phyloP scores from a whole-genome alignment of 1,284 basidiomycete species.

The Ganoderma boninense region DNA sequence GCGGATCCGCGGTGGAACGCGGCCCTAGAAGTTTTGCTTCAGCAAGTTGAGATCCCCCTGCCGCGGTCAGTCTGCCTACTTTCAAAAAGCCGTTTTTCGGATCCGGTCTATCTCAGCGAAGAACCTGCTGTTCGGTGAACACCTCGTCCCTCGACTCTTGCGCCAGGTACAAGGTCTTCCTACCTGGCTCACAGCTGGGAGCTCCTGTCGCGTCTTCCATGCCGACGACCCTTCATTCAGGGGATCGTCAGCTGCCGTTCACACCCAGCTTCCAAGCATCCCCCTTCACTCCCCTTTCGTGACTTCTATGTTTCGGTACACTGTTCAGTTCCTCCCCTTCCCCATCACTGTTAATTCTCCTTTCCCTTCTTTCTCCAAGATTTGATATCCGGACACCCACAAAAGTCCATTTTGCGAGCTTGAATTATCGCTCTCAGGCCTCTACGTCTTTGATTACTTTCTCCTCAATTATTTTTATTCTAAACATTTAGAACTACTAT shows the following conservation, averaged over 20 bases:
- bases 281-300: neutral
- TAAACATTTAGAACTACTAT: neutral
- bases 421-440: too few species aligned
- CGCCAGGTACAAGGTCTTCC: neutral
- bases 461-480: neutral
- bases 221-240: neutral
- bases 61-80: neutral
- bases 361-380: too few species aligned
- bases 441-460: neutral
- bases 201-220: neutral
- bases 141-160: neutral
- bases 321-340: neutral
- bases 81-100: neutral
- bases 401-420: neutral
- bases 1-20: too few species aligned
- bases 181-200: neutral
- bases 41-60: too few species aligned
- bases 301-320: neutral
- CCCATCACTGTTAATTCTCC: neutral
- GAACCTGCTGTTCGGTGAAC: neutral
- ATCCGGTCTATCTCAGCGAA: neutral
- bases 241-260: too few species aligned
- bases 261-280: too few species aligned
- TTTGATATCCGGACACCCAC: neutral
- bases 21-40: too few species aligned